Percentiles rank a stretch among this genome's conserved stretches.
These are phyloP conservation scores for Chlorella variabilis DNA, from an alignment of 163 green algal species.

Conservation along the genomic window DNA sequence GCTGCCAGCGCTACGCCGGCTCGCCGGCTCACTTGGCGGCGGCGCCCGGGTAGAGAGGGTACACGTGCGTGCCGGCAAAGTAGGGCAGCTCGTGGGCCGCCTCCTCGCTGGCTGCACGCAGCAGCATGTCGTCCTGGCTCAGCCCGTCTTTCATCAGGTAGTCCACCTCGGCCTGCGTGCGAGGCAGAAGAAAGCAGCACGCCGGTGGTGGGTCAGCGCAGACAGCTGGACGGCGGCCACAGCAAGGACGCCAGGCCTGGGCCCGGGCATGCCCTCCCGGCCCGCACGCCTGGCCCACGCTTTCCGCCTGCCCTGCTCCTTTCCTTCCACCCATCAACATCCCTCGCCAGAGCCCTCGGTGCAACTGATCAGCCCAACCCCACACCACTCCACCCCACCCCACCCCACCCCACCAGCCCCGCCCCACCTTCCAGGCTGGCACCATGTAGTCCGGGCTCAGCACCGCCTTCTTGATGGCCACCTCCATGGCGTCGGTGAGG, in stretches of 20 bases:
- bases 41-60: slow-evolving; percentile 56
- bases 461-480: slow-evolving; percentile 65
- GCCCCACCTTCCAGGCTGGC: slow-evolving; percentile 39
- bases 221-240: no score
- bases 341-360: no score
- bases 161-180: slow-evolving; percentile 60
- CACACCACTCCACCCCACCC: background rate
- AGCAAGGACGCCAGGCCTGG: no score
- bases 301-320: no score
- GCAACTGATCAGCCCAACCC: background rate
- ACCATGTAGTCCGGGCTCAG: slow-evolving; percentile 73
- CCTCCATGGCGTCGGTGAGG: slow-evolving; percentile 54
- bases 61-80: slow-evolving; percentile 60
- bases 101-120: slow-evolving; percentile 39
- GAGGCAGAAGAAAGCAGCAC: no score
- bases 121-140: slow-evolving; percentile 59
- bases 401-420: background rate
- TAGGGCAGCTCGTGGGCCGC: slow-evolving; percentile 50
- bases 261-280: no score
- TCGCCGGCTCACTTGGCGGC: slow-evolving; percentile 27
- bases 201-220: no score
- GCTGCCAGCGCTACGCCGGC: background rate
- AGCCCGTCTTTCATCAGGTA: slow-evolving; percentile 51
- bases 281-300: no score
- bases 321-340: no score